These are phyloP conservation scores for Solanum bulbocastanum DNA, from an alignment of 257 asterid genomes.

Conservation along the genomic window DNA sequence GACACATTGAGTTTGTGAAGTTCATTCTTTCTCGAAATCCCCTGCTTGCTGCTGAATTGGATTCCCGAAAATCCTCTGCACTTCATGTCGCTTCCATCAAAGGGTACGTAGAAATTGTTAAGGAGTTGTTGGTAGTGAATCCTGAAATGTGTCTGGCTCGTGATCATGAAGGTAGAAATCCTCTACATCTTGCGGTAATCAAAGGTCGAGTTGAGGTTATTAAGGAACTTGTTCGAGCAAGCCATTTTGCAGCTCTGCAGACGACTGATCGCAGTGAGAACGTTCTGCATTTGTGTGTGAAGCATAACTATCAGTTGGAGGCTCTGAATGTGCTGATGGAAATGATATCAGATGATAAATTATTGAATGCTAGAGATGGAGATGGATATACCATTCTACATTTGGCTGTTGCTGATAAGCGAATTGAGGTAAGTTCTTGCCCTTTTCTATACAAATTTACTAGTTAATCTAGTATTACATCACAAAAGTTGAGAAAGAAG, in stretches of 20 bases:
- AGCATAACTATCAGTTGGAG: slow-evolving; percentile 12
- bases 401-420: slow-evolving; percentile 24
- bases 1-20: not conserved
- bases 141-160: slow-evolving; percentile 8
- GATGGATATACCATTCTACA: slow-evolving; percentile 24
- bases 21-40: slow-evolving; percentile 14
- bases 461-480: not conserved
- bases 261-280: slow-evolving; percentile 4
- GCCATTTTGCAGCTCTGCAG: slow-evolving; percentile 14
- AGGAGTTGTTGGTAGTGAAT: not conserved
- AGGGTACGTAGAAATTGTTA: slow-evolving; percentile 15
- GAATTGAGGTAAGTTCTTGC: slow-evolving; percentile 9
- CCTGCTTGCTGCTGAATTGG: slow-evolving; percentile 14
- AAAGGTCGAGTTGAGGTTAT: slow-evolving; percentile 25
- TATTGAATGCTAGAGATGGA: slow-evolving; percentile 19
- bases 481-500: not conserved
- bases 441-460: not conserved
- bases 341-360: not conserved
- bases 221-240: slow-evolving; percentile 6
- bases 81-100: slow-evolving; percentile 27
- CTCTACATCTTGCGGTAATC: slow-evolving; percentile 32
- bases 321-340: slow-evolving; percentile 13
- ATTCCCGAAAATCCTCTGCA: slow-evolving; percentile 11
- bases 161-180: slow-evolving; percentile 20
- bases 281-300: slow-evolving; percentile 37